Base-by-base conservation (phyloP, 768 basidiomycete genomes). In the Galerina sulciceps region DNA sequence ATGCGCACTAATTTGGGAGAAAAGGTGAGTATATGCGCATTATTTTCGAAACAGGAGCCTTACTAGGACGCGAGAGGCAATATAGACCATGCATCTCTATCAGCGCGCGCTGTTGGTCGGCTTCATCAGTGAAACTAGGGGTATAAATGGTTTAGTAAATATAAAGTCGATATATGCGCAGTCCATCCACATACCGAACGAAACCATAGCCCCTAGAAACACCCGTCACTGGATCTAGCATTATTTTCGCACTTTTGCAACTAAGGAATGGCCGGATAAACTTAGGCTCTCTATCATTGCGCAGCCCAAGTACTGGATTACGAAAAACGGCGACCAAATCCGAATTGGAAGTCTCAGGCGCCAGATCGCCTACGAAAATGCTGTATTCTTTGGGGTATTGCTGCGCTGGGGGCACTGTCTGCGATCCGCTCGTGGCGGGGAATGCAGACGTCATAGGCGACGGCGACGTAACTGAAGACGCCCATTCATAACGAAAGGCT, bases 191-290 rank as follows among this genome's bases (percentile, higher is more conserved):
- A 52, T 59, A 89, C 91, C 95, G 83, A 38, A 97, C 94, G 69
- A 96, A 96, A 26, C 94, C 94, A 72, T 96, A 96, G 3, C 94
- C 94, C 60, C 93, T 82, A 26, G 91, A 93, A 18, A 94, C 85
- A 15, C 94, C 94, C 4, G 93, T 94, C 18, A 89, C 84, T 2
- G 94, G 93, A 72, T 95, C 93, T 47, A 94, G 78, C 93, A 95
- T 95, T 63, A 94, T 96, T 78, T 94, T 95, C 31, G 95, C 95
- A 71, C 93, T 95, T 79, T 94, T 94, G 76, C 94, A 95, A 71
- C 93, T 95, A 37, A 86, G 74, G 76, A 96, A 97, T 2, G 93
- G 92, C 8, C 87, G 83, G 53, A 96, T 93, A 63, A 93, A 91
- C 71, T 92, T 91, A 17, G 93, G 93, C 71, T 91, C 91, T 57